These are phyloP conservation scores for Magnusiomyces suaveolens DNA, from an alignment of 1,139 yeast genomes.

Conservation along the genomic window DNA sequence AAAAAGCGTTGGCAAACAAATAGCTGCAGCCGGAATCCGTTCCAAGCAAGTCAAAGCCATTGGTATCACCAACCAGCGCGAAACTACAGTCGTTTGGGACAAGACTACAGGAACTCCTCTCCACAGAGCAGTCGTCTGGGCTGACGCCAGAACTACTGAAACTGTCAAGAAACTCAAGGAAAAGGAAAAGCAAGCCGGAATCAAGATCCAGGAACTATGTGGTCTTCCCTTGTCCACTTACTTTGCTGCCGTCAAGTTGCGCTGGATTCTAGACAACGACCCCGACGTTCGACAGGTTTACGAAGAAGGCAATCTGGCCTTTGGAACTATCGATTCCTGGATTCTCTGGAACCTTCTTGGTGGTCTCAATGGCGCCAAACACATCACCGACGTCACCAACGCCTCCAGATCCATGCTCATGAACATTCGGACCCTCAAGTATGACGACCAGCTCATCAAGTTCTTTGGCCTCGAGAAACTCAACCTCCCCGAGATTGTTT, in stretches of 20 bases:
- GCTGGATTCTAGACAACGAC: conserved; percentile 83
- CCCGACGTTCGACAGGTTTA: conserved; percentile 59
- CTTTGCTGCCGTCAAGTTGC: conserved; percentile 81
- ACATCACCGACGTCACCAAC: conserved; percentile 80
- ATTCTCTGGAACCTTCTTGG: conserved; percentile 75
- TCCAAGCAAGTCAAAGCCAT: conserved; percentile 35
- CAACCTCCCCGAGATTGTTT: conserved; percentile 66
- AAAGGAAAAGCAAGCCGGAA: conserved; percentile 41
- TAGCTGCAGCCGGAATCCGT: conserved; percentile 26
- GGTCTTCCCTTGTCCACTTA: conserved; percentile 88
- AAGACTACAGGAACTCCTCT: conserved; percentile 73
- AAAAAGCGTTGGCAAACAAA: conserved; percentile 29
- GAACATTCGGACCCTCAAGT: conserved; percentile 68
- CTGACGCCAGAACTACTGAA: conserved; percentile 78
- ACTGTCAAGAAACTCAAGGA: conserved; percentile 57
- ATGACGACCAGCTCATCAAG: conserved; percentile 64
- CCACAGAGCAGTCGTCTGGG: conserved; percentile 90
- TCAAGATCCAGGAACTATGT: conserved; percentile 47
- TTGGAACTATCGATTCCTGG: conserved; percentile 96
- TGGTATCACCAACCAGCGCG: conserved; percentile 93
- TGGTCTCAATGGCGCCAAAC: conserved; percentile 41
- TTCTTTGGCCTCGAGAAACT: conserved; percentile 69
- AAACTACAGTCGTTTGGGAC: conserved; percentile 88
- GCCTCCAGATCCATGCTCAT: conserved; percentile 88
- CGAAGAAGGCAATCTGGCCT: conserved; percentile 69